phyloP scores from a whole-genome alignment of 257 asterid genomes.

The Ehretia macrophylla region DNA sequence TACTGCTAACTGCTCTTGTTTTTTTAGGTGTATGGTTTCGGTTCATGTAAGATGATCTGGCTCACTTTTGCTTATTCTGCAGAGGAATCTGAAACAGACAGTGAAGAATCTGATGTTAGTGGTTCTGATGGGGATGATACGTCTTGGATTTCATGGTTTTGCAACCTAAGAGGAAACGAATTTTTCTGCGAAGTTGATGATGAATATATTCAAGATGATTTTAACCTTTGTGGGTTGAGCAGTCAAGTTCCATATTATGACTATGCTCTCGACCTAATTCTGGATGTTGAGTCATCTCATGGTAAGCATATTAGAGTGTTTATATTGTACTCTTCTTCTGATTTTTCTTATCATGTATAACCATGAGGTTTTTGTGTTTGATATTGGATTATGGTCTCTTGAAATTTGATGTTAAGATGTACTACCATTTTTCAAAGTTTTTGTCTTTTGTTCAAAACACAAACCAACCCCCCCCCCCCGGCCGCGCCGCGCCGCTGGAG shows the following conservation, averaged over 20 bases:
- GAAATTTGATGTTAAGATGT: too few species aligned
- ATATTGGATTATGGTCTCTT: too few species aligned
- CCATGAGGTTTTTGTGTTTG: too few species aligned
- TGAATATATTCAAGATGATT: slow-evolving; percentile 95
- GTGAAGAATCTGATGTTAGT: slow-evolving; percentile 94
- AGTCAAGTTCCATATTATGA: slow-evolving; percentile 95
- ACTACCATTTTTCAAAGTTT: too few species aligned
- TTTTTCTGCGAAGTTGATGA: slow-evolving; percentile 98
- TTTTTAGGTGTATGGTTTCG: too few species aligned
- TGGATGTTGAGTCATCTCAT: slow-evolving; percentile 94
- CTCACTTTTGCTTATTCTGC: slow-evolving; percentile 20
- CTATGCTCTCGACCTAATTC: slow-evolving; percentile 89
- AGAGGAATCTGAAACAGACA: slow-evolving; percentile 95
- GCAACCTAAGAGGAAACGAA: slow-evolving; percentile 97
- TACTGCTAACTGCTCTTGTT: too few species aligned
- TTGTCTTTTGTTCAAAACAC: too few species aligned
- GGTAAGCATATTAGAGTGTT: slow-evolving; percentile 38
- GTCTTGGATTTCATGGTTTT: slow-evolving; percentile 98
- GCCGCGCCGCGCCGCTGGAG: too few species aligned
- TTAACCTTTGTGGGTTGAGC: slow-evolving; percentile 95
- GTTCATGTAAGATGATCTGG: not conserved
- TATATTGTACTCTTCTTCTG: not conserved
- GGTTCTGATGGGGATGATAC: slow-evolving; percentile 99
- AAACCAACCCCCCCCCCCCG: too few species aligned
- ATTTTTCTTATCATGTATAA: too few species aligned